These are phyloP conservation scores for Physaria fendleri DNA, from an alignment of 345 rosid genomes.

Conservation along the genomic window DNA sequence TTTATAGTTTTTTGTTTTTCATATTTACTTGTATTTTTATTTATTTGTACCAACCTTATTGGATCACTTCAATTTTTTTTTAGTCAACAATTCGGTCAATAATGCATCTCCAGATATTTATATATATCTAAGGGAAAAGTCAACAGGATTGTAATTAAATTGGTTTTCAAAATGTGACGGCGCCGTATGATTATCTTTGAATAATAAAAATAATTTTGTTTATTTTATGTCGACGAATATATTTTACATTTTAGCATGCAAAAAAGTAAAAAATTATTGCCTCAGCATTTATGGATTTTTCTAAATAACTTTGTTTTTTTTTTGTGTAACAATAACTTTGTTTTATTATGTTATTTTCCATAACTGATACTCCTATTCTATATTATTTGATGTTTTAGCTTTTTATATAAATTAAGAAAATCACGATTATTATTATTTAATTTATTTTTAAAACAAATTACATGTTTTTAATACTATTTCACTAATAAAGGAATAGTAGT, in stretches of 20 bases:
- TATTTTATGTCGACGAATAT: neutral
- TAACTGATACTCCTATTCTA: too few relatives aligned
- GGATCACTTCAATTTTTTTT: constrained; percentile 1
- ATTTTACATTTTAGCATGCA: neutral
- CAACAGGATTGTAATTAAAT: constrained; percentile 1
- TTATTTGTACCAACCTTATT: neutral
- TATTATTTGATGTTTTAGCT: too few relatives aligned
- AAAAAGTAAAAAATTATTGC: neutral
- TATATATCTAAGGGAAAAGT: constrained; percentile 16
- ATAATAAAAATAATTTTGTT: neutral
- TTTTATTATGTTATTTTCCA: too few relatives aligned
- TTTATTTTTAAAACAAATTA: too few relatives aligned
- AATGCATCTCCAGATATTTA: neutral
- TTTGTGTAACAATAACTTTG: too few relatives aligned
- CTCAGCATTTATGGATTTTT: neutral
- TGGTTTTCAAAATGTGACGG: constrained; percentile 17
- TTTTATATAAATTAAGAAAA: too few relatives aligned
- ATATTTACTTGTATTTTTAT: too few relatives aligned
- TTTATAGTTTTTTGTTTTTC: too few relatives aligned
- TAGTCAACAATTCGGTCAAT: constrained; percentile 7
- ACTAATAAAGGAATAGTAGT: too few relatives aligned
- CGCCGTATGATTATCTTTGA: neutral
- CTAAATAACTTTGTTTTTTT: neutral
- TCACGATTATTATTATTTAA: too few relatives aligned
- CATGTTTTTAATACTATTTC: too few relatives aligned